phyloP scores from a whole-genome alignment of 805 yeast genomes.

The Candida easanensis region DNA sequence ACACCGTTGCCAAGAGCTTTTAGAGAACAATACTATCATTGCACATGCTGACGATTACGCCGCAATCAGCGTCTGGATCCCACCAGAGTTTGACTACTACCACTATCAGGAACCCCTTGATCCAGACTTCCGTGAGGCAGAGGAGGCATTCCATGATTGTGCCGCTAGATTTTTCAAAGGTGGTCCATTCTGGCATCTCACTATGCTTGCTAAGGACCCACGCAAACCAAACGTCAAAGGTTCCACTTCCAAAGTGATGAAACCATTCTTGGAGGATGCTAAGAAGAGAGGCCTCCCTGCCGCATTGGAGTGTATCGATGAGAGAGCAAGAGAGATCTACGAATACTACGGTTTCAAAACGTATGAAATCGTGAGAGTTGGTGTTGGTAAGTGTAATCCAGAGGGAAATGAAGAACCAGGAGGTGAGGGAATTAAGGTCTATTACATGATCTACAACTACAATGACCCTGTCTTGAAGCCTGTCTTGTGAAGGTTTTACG shows the following conservation, averaged over 20 bases:
- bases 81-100: constrained; percentile 18
- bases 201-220: constrained; percentile 17
- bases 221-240: constrained; percentile 10
- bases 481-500: not conserved
- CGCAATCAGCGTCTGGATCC: constrained; percentile 23
- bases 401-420: constrained; percentile 14
- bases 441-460: constrained; percentile 5
- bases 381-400: constrained; percentile 11
- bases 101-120: constrained; percentile 11
- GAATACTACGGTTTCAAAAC: constrained; percentile 21
- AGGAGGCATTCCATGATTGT: constrained; percentile 8
- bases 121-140: constrained; percentile 7
- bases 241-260: constrained; percentile 18
- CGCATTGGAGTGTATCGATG: constrained; percentile 20
- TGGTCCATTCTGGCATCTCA: constrained; percentile 19
- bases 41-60: constrained; percentile 13
- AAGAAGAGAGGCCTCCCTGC: constrained; percentile 14
- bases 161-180: constrained; percentile 12
- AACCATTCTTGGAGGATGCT: constrained; percentile 21
- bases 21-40: constrained; percentile 13
- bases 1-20: constrained; percentile 16
- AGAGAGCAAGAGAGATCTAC: constrained; percentile 19
- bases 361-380: constrained; percentile 12
- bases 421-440: constrained; percentile 7
- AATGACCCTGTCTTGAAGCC: constrained; percentile 1